Base-by-base conservation (phyloP, 352 stramenopile species). In the Phytopythium boreale region DNA sequence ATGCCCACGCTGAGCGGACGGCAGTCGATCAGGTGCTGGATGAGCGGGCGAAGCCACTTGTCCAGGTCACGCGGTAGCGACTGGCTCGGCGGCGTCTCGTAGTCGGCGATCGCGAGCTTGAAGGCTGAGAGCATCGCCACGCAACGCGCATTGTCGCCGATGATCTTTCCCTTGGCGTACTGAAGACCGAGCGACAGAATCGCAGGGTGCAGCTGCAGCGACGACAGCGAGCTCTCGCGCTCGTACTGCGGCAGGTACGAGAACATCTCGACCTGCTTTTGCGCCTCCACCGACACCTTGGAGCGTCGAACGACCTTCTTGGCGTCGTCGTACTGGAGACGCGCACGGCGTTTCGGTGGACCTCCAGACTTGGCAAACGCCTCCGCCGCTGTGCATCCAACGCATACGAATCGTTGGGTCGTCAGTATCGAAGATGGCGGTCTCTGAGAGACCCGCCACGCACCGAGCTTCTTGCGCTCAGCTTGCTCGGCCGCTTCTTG, bases 11-110 rank as follows among this genome's bases (percentile, higher is more conserved):
- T 93, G 68, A 98, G 94, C 34, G 92, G 92, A 31, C 95, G 85
- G 74, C 95, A 98, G 68, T 98, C 79, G 52, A 95, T 98, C 59
- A 98, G 88, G 70, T 98, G 98, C 71, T 98, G 88, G 74, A 98
- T 98, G 14, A 93, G 75, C 26, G 92, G 91, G 66, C 97, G 97
- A 19, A 98, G 79, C 72, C 77, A 72, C 69, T 95, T 92, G 70
- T 96, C 88, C 58, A 97, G 63, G 49, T 97, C 90, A 15, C 89
- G 90, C 58, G 79, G 72, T n/a, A 97, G 72, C 41, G 90, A 75
- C 69, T 95, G 92, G 67, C 88, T 73, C 26, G 74, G 73, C 17
- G 86, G 88, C 31, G 85, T 88, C 6, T 80, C 63, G 74, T 98
- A 98, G 66, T 98, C 93, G 26, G 85, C 69, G 53, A 99, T 92